Evolutionary conservation across 2,329 filamentous ascomycete genomes (phyloP).

Genomic region (Arthrobotrys iridis): DNA sequence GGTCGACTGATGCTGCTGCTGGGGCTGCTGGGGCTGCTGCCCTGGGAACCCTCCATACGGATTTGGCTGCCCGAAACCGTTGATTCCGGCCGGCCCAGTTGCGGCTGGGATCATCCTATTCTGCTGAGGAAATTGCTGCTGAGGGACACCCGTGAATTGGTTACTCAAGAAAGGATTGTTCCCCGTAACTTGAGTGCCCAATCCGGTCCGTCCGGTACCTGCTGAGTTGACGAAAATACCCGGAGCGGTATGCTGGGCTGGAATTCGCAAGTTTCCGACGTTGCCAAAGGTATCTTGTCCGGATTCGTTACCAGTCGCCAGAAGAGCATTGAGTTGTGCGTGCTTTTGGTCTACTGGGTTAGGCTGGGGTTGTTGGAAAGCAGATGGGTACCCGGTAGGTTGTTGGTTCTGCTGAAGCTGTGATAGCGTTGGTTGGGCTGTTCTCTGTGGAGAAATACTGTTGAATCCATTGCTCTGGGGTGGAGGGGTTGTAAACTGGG

Average conservation of each 20-base stretch:
- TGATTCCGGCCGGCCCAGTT: slow-evolving; percentile 69
- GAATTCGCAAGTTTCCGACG: slow-evolving; percentile 93
- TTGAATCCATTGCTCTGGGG: slow-evolving; percentile 71
- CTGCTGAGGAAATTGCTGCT: slow-evolving; percentile 57
- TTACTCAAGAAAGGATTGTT: slow-evolving; percentile 83
- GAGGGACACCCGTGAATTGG: slow-evolving; percentile 82
- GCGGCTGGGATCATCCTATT: slow-evolving; percentile 65
- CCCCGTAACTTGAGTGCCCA: slow-evolving; percentile 72
- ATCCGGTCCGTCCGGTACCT: slow-evolving; percentile 66
- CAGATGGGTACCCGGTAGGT: slow-evolving; percentile 48
- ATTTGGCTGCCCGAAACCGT: slow-evolving; percentile 60
- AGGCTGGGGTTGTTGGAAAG: slow-evolving; percentile 50
- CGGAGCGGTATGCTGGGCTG: slow-evolving; percentile 93
- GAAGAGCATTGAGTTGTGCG: slow-evolving; percentile 83
- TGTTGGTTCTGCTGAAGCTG: slow-evolving; percentile 58
- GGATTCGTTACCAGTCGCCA: slow-evolving; percentile 76
- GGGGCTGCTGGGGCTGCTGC: slow-evolving; percentile 62
- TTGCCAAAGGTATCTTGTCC: slow-evolving; percentile 98
- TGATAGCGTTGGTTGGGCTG: slow-evolving; percentile 75
- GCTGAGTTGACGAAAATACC: slow-evolving; percentile 97
- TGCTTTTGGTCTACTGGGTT: slow-evolving; percentile 63
- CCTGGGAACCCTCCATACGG: slow-evolving; percentile 62
- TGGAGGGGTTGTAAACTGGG: slow-evolving; percentile 63
- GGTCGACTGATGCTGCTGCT: slow-evolving; percentile 68
- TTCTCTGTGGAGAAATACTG: slow-evolving; percentile 65